Conservation (phyloP, 2,329 filamentous ascomycete species). For the Cercospora janseana region DNA sequence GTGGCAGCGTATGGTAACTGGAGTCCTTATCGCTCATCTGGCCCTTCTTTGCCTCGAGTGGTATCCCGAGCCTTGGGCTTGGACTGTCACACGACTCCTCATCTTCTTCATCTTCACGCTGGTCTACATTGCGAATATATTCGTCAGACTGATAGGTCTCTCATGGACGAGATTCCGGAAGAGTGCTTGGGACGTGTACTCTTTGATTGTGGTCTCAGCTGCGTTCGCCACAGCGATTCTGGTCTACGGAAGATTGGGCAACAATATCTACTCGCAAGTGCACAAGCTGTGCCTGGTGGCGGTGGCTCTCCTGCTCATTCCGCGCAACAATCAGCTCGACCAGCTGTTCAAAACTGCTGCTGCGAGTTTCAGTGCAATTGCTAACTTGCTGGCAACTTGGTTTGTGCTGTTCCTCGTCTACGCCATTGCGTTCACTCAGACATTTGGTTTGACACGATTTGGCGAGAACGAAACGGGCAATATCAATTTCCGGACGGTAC, state of each 20-base stretch:
- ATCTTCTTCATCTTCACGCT: conserved; percentile 74
- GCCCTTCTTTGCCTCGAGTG: conserved; percentile 81
- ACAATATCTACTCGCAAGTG: conserved; percentile 68
- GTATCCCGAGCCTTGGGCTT: conserved; percentile 69
- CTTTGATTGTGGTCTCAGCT: conserved; percentile 73
- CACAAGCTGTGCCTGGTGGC: conserved; percentile 94
- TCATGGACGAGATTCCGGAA: conserved; percentile 88
- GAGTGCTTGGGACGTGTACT: conserved; percentile 95
- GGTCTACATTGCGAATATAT: conserved; percentile 77
- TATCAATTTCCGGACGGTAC: conserved; percentile 88
- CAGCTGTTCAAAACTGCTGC: conserved; percentile 98
- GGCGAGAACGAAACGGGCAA: conserved; percentile 69
- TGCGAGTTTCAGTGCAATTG: conserved; percentile 84
- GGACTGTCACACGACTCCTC: conserved; percentile 63
- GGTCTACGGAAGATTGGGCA: conserved; percentile 59
- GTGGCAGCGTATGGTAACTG: conserved; percentile 83
- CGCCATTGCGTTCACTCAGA: conserved; percentile 92
- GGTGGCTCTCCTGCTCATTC: conserved; percentile 85
- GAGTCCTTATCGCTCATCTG: conserved; percentile 76
- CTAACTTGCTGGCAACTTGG: conserved; percentile 93
- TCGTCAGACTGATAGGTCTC: conserved; percentile 80
- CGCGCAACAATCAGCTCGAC: conserved; percentile 92
- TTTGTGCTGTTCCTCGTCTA: conserved; percentile 95
- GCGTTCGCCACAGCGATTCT: conserved; percentile 81
- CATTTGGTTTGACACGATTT: conserved; percentile 92